Evolutionary conservation across 2,329 filamentous ascomycete species (phyloP), one percentile per base, ranked within the genome.

Genomic region (Diaporthe sp.): DNA sequence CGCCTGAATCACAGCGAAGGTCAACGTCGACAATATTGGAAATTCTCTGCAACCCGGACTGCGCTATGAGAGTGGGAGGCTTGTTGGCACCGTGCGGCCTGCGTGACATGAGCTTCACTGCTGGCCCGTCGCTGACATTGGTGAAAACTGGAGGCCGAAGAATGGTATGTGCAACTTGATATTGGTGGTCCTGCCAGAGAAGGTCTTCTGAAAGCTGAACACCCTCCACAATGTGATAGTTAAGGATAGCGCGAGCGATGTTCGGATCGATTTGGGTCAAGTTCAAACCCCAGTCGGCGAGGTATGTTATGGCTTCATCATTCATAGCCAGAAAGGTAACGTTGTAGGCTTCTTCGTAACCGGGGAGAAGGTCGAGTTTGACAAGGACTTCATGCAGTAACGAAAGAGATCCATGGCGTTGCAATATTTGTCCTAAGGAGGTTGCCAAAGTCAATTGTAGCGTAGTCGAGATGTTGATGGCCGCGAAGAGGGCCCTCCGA

Each of bases 231-330:
- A 61, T n/a, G 57, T 61, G 57, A 39, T 61, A 61, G 37, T 61
- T 4, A 5, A 61, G 57, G 34, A 61, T 25, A 17, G 13, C 22
- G 57, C 57, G 57, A n/a, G 34, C 57, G 10, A 61, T 42, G 19
- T 13, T n/a, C 19, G 34, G 57, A 17, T 61, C 57, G 34, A 61
- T 39, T 39, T 42, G 57, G 12, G 34, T 61, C 57, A 61, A n/a
- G 34, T 61, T 61, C 34, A 61, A 42, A 25, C 57, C 57, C 57
- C 57, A 61, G 57, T 61, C 57, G 34, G 57, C 57, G 22, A 61
- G 57, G 22, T 61, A 61, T 39, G 22, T 39, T 13, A 61, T 61
- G 34, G 57, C 57, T 25, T n/a, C 57, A 61, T 61, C 17, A 9
- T 42, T 39, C 57, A 39, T 61, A n/a, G 57, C 57, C 57, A 61